These are phyloP conservation scores for Cercospora sesami DNA, from an alignment of 2,329 filamentous ascomycete species.

Conservation along the genomic window DNA sequence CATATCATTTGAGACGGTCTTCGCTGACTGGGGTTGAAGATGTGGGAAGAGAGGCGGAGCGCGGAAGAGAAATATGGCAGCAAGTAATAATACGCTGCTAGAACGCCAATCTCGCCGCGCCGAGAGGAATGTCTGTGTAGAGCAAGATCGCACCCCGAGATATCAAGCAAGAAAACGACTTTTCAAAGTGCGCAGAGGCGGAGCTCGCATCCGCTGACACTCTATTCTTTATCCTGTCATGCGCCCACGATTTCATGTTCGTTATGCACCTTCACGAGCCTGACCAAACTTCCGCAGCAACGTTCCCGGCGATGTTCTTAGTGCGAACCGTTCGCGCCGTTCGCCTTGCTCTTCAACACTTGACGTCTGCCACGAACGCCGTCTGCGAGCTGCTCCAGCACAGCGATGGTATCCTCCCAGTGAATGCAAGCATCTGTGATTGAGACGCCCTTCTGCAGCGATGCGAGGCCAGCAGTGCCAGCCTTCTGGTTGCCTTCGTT, in stretches of 20 bases:
- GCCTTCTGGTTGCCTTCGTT: conserved; percentile 79
- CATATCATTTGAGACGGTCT: background rate
- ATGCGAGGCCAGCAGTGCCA: conserved; percentile 68
- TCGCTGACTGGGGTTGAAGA: too few relatives aligned
- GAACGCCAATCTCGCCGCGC: background rate
- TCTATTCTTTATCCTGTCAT: background rate
- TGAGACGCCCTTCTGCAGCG: conserved; percentile 82
- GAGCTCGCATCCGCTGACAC: background rate
- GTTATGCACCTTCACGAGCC: background rate
- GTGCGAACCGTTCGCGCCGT: conserved; percentile 29
- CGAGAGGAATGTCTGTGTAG: background rate
- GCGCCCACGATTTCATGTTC: background rate
- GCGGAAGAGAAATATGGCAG: background rate
- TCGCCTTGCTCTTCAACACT: conserved; percentile 31
- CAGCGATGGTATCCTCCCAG: conserved; percentile 81
- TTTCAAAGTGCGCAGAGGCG: background rate
- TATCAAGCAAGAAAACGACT: background rate
- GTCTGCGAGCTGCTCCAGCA: conserved; percentile 82
- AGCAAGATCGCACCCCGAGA: background rate
- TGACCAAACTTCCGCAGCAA: background rate
- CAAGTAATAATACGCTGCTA: background rate
- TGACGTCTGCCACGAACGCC: conserved; percentile 75
- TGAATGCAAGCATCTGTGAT: conserved; percentile 96
- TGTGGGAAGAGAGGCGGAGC: background rate
- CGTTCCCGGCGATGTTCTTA: conserved; percentile 1